Evolutionary conservation across 192 early-diverging fungal species (phyloP), one percentile per base, ranked within the genome.

Genomic region (Coemansia sp.): DNA sequence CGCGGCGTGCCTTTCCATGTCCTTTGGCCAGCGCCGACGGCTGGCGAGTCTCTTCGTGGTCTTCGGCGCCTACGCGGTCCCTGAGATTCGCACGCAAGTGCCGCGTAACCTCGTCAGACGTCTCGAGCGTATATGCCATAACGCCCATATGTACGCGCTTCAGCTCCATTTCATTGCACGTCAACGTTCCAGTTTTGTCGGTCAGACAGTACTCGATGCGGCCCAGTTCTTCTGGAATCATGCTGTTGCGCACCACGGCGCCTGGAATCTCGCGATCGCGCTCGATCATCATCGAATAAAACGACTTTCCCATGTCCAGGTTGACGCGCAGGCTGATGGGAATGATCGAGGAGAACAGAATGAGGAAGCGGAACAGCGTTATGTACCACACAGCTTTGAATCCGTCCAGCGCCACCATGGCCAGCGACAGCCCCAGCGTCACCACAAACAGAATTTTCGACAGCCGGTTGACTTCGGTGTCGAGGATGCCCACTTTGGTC

Each of bases 141-240:
- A 93, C 93, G 47, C 96, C 96, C 89, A 96, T 91, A 56, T 98
- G 94, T 40, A 98, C 68, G 62, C 93, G 90, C 64, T 93, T 94
- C 36, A 98, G 77, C 68, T 95, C 96, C 96, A 98, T 98, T 65
- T 98, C 94, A 72, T 98, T 98, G 62, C 93, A 80, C 14, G 96
- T 98, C 69, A 98, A 69, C 19, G 96, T 98, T 25, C 96, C 96
- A 2, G 96, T 98, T 73, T 98, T 98, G 72, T 98, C 96, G 0
- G 94, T 91, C 53, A 98, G 69, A 20, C 96, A 73, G 69, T 96
- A 98, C 59, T 93, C 92, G 26, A 98, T 90, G 28, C 96, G 84
- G 12, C 96, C 96, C 5, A 98, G 84, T 75, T 96, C 96, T 68
- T 98, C 96, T 28, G 96, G 96, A 25, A 98, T 91, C 42, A 93